Percentiles rank a stretch among this genome's conserved stretches.
Evolutionary conservation across 306 rosid genomes (phyloP).

Genomic region (Pyrus pyrifolia): DNA sequence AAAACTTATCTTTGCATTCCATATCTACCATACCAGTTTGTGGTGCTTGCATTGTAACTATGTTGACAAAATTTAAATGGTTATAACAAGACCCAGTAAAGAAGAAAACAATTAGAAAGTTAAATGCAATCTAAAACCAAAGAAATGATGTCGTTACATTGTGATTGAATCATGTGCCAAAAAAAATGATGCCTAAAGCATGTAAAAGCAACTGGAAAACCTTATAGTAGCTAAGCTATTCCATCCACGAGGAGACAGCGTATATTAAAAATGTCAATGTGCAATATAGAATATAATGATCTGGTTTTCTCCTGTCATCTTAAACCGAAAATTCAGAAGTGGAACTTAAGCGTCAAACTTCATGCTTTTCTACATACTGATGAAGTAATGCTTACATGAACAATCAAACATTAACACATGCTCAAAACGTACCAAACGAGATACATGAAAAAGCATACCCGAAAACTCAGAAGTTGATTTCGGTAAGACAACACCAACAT

Average conservation of each 20-base stretch:
- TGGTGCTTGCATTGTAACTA: constrained; percentile 88
- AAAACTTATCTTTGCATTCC: constrained; percentile 88
- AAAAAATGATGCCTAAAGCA: not conserved
- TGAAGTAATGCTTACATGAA: not conserved
- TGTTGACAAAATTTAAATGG: constrained; percentile 17
- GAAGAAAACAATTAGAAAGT: not conserved
- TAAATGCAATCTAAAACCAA: not conserved
- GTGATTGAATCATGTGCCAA: not conserved
- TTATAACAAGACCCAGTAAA: not conserved
- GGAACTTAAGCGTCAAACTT: not conserved
- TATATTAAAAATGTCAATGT: not conserved
- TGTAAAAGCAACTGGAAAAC: not conserved
- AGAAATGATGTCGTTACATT: not conserved
- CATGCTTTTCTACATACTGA: not conserved
- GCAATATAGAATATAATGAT: not conserved
- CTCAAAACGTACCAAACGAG: not conserved
- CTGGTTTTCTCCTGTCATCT: not conserved
- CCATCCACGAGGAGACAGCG: not conserved
- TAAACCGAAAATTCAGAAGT: not conserved
- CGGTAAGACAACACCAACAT: constrained; percentile 75
- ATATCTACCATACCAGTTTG: constrained; percentile 45
- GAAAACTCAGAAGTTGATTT: constrained; percentile 57
- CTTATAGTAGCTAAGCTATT: not conserved
- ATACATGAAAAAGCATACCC: constrained; percentile 36
- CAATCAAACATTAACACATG: not conserved